A percentile compares a stretch with the other conserved stretches of the same genome.
These are phyloP conservation scores for Dianthus caryophyllus DNA, from an alignment of 148 eudicot species.

Conservation along the genomic window DNA sequence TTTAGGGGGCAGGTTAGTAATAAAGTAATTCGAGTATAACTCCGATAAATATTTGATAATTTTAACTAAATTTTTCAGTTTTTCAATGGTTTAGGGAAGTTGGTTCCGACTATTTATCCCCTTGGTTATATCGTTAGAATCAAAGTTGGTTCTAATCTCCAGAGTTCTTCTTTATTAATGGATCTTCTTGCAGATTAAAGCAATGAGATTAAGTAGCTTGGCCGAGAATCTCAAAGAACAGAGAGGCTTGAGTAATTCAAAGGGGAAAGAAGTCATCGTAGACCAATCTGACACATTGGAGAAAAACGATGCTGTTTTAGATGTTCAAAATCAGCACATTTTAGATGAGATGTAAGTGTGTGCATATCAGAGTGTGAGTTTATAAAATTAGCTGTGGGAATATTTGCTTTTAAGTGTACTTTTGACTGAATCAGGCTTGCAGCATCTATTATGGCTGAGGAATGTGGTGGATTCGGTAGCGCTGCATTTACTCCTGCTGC, in stretches of 20 bases:
- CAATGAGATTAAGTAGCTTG: slow-evolving; percentile 61
- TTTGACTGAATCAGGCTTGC: slow-evolving; percentile 68
- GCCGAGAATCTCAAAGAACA: slow-evolving; percentile 66
- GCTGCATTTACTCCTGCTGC: not conserved
- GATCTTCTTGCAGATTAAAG: slow-evolving; percentile 51
- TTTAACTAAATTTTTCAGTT: too few relatives aligned
- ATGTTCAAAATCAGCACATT: slow-evolving; percentile 49
- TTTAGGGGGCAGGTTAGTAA: too few relatives aligned
- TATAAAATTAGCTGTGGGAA: slow-evolving; percentile 3
- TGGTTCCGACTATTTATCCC: too few relatives aligned
- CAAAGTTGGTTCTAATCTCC: not conserved
- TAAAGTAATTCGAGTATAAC: too few relatives aligned
- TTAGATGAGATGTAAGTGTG: slow-evolving; percentile 68
- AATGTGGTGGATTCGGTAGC: slow-evolving; percentile 29
- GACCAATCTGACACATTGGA: slow-evolving; percentile 30
- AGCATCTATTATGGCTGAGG: slow-evolving; percentile 86
- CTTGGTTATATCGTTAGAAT: not conserved
- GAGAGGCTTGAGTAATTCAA: slow-evolving; percentile 40
- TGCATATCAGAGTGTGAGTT: too few relatives aligned
- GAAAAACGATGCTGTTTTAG: slow-evolving; percentile 15
- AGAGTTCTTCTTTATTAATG: slow-evolving; percentile 3
- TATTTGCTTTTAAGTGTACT: slow-evolving; percentile 7
- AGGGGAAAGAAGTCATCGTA: slow-evolving; percentile 53
- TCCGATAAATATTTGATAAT: too few relatives aligned
- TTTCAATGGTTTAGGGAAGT: too few relatives aligned